Conservation (phyloP, 805 yeast species). For the Ogataea pignaliae region DNA sequence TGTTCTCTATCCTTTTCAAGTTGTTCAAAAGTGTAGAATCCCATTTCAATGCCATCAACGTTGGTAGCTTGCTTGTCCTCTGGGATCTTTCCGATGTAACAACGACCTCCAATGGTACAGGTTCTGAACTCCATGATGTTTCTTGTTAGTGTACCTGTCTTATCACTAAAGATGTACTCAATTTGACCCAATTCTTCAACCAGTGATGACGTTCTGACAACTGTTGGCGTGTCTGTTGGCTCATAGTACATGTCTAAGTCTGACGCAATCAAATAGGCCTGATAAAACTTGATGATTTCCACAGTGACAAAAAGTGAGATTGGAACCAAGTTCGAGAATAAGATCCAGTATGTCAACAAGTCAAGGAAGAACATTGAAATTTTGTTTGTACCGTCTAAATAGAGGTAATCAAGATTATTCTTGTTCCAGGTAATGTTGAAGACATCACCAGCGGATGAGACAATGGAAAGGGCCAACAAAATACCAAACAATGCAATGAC, state of each 20-base stretch:
- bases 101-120: slow-evolving; percentile 87
- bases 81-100: slow-evolving; percentile 84
- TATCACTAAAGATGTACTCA: slow-evolving; percentile 92
- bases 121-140: slow-evolving; percentile 96
- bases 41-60: slow-evolving; percentile 77
- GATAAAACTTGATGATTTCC: slow-evolving; percentile 91
- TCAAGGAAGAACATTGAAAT: slow-evolving; percentile 78
- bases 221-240: slow-evolving; percentile 87
- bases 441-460: slow-evolving; percentile 87
- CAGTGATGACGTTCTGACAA: slow-evolving; percentile 89
- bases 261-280: slow-evolving; percentile 88
- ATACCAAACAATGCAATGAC: slow-evolving; percentile 83
- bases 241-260: slow-evolving; percentile 91
- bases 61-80: slow-evolving; percentile 75
- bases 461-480: slow-evolving; percentile 65
- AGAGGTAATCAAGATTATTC: slow-evolving; percentile 55
- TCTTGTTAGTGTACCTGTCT: slow-evolving; percentile 94
- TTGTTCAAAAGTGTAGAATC: slow-evolving; percentile 67
- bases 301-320: slow-evolving; percentile 95
- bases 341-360: slow-evolving; percentile 89
- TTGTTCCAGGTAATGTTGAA: slow-evolving; percentile 56
- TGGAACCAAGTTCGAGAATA: slow-evolving; percentile 96
- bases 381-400: slow-evolving; percentile 62
- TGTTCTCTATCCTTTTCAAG: slow-evolving; percentile 41
- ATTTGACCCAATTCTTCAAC: slow-evolving; percentile 98